Percentiles rank a stretch among this genome's conserved stretches.
phyloP scores from a whole-genome alignment of 345 rosid genomes.

The Bretschneidera sinensis region DNA sequence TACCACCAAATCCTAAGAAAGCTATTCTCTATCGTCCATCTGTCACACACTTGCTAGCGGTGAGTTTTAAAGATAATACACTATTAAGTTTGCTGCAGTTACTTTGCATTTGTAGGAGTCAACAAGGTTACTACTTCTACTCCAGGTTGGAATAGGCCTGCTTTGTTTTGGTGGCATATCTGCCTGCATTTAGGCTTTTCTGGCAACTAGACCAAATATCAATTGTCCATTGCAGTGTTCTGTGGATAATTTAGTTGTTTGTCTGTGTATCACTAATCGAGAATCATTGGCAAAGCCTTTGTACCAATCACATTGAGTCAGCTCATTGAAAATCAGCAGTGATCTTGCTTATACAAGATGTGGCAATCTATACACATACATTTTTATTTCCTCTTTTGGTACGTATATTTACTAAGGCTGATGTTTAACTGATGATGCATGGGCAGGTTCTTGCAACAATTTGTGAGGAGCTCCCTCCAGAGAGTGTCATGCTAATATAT shows the following conservation, averaged over 20 bases:
- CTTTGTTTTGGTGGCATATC: not conserved
- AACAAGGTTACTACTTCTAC: constrained; percentile 5
- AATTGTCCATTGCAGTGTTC: not conserved
- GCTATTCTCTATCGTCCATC: constrained; percentile 86
- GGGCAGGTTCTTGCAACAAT: constrained; percentile 89
- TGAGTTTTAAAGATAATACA: constrained; percentile 40
- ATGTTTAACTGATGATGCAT: constrained; percentile 14
- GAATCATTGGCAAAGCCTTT: not conserved
- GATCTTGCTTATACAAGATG: not conserved
- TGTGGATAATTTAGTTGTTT: not conserved
- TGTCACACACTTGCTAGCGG: constrained; percentile 80
- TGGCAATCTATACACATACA: not conserved
- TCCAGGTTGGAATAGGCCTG: not conserved
- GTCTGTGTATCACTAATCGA: no score
- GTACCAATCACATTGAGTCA: not conserved
- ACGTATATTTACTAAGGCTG: not conserved
- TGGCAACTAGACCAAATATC: not conserved
- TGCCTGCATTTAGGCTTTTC: constrained; percentile 9
- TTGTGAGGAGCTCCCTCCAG: constrained; percentile 84
- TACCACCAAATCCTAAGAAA: constrained; percentile 89
- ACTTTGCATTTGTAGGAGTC: not conserved
- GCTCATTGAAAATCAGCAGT: not conserved
- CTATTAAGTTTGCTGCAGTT: constrained; percentile 12
- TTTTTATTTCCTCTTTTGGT: not conserved
- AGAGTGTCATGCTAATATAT: constrained; percentile 73